phyloP scores from a whole-genome alignment of 2,329 filamentous ascomycete genomes.

The Aspergillus luchuensis region DNA sequence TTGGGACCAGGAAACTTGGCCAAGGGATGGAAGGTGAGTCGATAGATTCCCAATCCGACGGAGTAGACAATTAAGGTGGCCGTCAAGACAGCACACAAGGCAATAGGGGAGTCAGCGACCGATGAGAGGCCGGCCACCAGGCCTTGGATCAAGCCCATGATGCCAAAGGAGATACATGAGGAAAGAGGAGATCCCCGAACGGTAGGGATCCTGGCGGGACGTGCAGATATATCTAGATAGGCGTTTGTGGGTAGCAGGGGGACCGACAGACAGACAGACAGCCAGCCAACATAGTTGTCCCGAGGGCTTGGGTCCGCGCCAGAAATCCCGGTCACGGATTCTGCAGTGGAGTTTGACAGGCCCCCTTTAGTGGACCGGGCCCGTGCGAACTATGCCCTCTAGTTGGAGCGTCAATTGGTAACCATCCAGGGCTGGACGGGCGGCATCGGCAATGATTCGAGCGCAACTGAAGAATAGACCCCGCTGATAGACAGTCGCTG shows the following conservation, averaged over 20 bases:
- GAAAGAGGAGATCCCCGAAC: not conserved
- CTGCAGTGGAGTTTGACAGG: not conserved
- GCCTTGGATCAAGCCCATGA: constrained; percentile 5
- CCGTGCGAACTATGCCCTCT: constrained; percentile 5
- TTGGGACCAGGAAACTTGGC: constrained; percentile 19
- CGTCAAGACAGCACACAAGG: not conserved
- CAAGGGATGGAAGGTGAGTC: constrained; percentile 17
- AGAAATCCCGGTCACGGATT: not conserved
- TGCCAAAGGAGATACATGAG: not conserved
- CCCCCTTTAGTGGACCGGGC: not conserved
- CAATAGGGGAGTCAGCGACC: not conserved
- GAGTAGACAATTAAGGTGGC: not conserved
- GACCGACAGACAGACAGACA: not conserved
- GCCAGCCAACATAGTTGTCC: not conserved
- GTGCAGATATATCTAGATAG: not conserved
- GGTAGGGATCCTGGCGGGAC: not conserved
- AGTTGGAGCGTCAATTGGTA: not conserved
- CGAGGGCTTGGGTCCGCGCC: constrained; percentile 3
- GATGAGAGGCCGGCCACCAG: not conserved
- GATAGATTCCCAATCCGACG: constrained; percentile 13
- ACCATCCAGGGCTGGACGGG: not conserved
- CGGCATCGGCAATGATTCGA: not conserved
- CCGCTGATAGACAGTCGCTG: not conserved
- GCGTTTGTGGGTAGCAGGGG: not conserved
- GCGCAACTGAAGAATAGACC: not conserved